A percentile compares a stretch with the other conserved stretches of the same genome.
Conservation (phyloP, 1,284 basidiomycete genomes). For the Pisolithus thermaeus region DNA sequence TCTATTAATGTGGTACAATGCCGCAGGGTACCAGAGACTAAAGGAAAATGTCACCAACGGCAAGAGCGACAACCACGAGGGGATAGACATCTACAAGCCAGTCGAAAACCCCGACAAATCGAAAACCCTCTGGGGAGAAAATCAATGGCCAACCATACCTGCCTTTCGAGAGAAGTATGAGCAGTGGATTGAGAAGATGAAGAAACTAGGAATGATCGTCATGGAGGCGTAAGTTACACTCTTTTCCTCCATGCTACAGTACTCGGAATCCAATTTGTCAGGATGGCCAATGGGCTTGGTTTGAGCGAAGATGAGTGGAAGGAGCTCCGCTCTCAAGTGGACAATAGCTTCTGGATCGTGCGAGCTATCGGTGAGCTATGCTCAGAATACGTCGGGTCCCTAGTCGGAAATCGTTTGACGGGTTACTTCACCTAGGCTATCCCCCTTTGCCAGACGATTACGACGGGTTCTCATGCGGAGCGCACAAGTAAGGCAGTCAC, state of each 20-base stretch:
- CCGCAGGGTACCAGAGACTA: conserved; percentile 60
- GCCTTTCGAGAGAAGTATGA: conserved; percentile 59
- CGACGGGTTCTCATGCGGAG: conserved; percentile 80
- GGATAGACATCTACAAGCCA: conserved; percentile 74
- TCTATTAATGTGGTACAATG: conserved; percentile 3
- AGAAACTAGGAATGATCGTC: conserved; percentile 63
- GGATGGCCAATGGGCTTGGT: conserved; percentile 76
- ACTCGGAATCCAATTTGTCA: conserved; percentile 23
- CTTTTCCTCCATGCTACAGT: not conserved
- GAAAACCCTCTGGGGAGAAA: conserved; percentile 71
- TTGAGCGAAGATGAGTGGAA: conserved; percentile 67
- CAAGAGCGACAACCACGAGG: conserved; percentile 82
- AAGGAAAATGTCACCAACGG: conserved; percentile 83
- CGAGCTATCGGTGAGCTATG: conserved; percentile 60
- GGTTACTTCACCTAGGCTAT: conserved; percentile 48
- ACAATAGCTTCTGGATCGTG: conserved; percentile 86
- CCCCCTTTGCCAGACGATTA: conserved; percentile 73
- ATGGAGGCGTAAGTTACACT: conserved; percentile 67
- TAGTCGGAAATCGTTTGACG: not conserved
- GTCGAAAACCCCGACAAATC: conserved; percentile 63
- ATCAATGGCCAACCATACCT: conserved; percentile 71
- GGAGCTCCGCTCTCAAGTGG: conserved; percentile 56
- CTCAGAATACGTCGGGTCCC: not conserved
- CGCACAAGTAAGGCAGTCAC: conserved; percentile 56
- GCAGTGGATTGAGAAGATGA: conserved; percentile 79